Percentiles rank a stretch among this genome's conserved stretches.
Evolutionary conservation across 805 yeast species (phyloP).

Genomic region (Wickerhamiella cacticola): DNA sequence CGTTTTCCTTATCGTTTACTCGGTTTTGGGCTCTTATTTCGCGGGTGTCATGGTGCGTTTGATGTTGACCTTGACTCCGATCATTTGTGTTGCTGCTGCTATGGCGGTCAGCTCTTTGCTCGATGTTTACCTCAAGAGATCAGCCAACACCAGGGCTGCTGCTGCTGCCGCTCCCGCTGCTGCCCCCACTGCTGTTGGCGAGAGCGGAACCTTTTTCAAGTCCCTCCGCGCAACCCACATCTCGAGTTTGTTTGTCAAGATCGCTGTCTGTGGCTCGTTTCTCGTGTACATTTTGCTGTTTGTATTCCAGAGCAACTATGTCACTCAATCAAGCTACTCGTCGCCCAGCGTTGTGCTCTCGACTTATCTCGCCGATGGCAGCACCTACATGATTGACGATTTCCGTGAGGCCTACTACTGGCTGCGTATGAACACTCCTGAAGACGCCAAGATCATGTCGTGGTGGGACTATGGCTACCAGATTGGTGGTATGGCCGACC

Average conservation of each 20-base stretch:
- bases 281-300: slow-evolving; percentile 63
- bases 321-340: slow-evolving; percentile 87
- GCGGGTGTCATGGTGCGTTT: slow-evolving; percentile 99
- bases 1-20: slow-evolving; percentile 79
- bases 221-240: slow-evolving; percentile 17
- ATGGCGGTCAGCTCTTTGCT: slow-evolving; percentile 75
- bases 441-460: slow-evolving; percentile 90
- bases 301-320: slow-evolving; percentile 95
- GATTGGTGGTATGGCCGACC: slow-evolving; percentile 99
- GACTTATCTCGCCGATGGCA: slow-evolving; percentile 72
- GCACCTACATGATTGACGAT: slow-evolving; percentile 77
- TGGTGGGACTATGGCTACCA: slow-evolving; percentile 99
- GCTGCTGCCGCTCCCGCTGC: neutral
- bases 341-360: slow-evolving; percentile 96
- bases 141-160: slow-evolving; percentile 12
- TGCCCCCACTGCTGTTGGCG: neutral
- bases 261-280: slow-evolving; percentile 55
- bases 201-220: slow-evolving; percentile 18
- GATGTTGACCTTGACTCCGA: slow-evolving; percentile 93
- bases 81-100: slow-evolving; percentile 87
- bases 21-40: slow-evolving; percentile 89
- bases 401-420: slow-evolving; percentile 98
- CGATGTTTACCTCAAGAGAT: slow-evolving; percentile 62
- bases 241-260: slow-evolving; percentile 38
- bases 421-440: slow-evolving; percentile 95